Percentiles rank a stretch among this genome's conserved stretches.
Conservation (phyloP, 2,329 filamentous ascomycete species). For the Ascosphaera aggregata region DNA sequence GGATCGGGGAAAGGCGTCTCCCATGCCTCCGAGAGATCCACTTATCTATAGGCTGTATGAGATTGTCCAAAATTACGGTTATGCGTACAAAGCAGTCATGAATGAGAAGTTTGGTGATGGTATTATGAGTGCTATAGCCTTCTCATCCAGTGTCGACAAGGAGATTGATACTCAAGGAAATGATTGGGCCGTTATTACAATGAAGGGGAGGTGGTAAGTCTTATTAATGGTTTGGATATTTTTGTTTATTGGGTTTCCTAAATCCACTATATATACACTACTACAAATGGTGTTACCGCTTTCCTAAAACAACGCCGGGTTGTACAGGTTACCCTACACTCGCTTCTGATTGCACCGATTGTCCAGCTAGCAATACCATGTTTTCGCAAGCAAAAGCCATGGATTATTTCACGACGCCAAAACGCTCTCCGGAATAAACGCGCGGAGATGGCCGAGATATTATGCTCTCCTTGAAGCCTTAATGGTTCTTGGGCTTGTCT, state of each 20-base stretch:
- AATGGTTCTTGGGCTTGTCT: too few relatives aligned
- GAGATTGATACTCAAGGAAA: conserved; percentile 66
- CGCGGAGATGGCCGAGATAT: too few relatives aligned
- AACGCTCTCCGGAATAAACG: too few relatives aligned
- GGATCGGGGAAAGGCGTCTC: conserved; percentile 53
- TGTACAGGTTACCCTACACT: conserved; percentile 22
- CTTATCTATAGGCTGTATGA: conserved; percentile 82
- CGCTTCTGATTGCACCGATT: conserved; percentile 22
- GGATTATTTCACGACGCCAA: too few relatives aligned
- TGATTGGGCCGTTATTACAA: conserved; percentile 64
- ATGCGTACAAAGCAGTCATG: conserved; percentile 81
- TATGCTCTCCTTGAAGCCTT: too few relatives aligned
- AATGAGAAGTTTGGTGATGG: conserved; percentile 92
- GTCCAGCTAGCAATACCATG: too few relatives aligned
- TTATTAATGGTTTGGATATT: conserved; percentile 1
- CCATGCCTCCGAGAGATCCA: conserved; percentile 69
- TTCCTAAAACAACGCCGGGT: conserved; percentile 2
- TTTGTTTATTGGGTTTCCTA: background rate
- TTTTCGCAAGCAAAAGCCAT: too few relatives aligned
- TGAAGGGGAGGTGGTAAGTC: conserved; percentile 60
- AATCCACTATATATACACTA: background rate
- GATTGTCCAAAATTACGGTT: conserved; percentile 91
- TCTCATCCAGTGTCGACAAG: conserved; percentile 80
- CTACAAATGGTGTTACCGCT: background rate
- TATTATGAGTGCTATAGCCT: conserved; percentile 91